Evolutionary conservation across 768 basidiomycete genomes (phyloP).

Genomic region (Bullera alba): DNA sequence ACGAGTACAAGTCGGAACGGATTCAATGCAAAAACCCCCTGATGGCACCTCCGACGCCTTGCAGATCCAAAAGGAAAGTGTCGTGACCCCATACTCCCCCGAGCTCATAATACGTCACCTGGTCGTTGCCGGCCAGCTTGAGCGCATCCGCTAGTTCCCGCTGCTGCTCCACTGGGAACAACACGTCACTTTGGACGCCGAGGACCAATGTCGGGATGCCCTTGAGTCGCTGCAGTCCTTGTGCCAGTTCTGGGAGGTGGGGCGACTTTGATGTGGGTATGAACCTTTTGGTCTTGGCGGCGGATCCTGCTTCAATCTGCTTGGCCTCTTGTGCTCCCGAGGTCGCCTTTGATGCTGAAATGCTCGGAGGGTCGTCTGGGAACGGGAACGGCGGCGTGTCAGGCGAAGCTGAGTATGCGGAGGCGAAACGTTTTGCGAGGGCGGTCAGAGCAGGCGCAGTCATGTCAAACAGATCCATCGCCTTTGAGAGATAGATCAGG

Average conservation of each 20-base stretch:
- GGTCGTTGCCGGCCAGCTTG: conserved; percentile 76
- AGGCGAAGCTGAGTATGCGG: conserved; percentile 22
- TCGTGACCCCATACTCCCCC: conserved; percentile 99
- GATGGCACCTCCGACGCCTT: conserved; percentile 85
- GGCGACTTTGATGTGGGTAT: conserved; percentile 52
- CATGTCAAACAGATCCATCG: conserved; percentile 99
- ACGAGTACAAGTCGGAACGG: too few species aligned
- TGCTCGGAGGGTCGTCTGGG: conserved; percentile 29
- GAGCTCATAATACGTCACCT: conserved; percentile 91
- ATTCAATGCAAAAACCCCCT: conserved; percentile 75
- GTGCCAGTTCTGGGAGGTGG: conserved; percentile 67
- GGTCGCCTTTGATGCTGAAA: conserved; percentile 28
- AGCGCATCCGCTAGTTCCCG: conserved; percentile 88
- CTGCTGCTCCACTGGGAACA: conserved; percentile 97
- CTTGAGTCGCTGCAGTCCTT: conserved; percentile 66
- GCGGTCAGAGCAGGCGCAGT: conserved; percentile 66
- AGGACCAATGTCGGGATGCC: conserved; percentile 77
- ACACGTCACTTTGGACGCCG: conserved; percentile 91
- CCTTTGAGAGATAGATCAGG: conserved; percentile 95
- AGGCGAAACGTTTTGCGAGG: conserved; percentile 50
- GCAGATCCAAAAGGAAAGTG: conserved; percentile 88
- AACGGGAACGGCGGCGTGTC: conserved; percentile 34
- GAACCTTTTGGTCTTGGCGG: conserved; percentile 38
- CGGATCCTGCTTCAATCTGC: not conserved
- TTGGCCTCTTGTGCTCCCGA: conserved; percentile 24